phyloP scores from a whole-genome alignment of 2,329 filamentous ascomycete genomes.

The Teratosphaeriaceae sp. region DNA sequence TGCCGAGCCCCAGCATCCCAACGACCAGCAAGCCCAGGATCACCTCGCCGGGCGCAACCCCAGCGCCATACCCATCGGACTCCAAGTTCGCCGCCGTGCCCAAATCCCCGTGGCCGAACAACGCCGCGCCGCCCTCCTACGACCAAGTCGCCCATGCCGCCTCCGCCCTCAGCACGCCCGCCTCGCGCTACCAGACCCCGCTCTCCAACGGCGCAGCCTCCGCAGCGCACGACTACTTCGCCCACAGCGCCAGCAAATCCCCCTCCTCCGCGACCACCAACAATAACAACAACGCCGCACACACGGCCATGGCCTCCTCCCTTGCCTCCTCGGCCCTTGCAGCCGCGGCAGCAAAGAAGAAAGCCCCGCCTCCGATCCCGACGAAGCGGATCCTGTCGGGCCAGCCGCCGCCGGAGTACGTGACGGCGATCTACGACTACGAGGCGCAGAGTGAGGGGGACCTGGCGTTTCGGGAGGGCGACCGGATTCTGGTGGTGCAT shows the following conservation, averaged over 20 bases:
- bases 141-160: slow-evolving; percentile 13
- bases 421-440: slow-evolving; percentile 68
- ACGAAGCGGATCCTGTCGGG: slow-evolving; percentile 49
- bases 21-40: slow-evolving; percentile 21
- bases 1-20: slow-evolving; percentile 14
- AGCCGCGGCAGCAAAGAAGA: slow-evolving; percentile 55
- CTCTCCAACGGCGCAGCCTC: slow-evolving; percentile 13
- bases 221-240: slow-evolving; percentile 22
- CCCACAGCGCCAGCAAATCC: slow-evolving; percentile 18
- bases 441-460: slow-evolving; percentile 63
- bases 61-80: slow-evolving; percentile 14
- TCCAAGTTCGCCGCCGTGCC: slow-evolving; percentile 15
- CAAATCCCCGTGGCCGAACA: slow-evolving; percentile 5
- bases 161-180: slow-evolving; percentile 23
- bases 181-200: slow-evolving; percentile 28
- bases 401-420: slow-evolving; percentile 34
- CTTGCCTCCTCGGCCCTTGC: slow-evolving; percentile 28
- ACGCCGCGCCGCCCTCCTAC: slow-evolving; percentile 15
- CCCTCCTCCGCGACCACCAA: slow-evolving; percentile 15
- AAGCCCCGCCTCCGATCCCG: slow-evolving; percentile 66
- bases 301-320: slow-evolving; percentile 5
- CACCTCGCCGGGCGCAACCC: slow-evolving; percentile 9
- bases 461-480: slow-evolving; percentile 67
- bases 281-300: neutral
- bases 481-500: slow-evolving; percentile 68